Evolutionary conservation across 1,284 basidiomycete species (phyloP).

Genomic region (Quambalaria eucalypti): DNA sequence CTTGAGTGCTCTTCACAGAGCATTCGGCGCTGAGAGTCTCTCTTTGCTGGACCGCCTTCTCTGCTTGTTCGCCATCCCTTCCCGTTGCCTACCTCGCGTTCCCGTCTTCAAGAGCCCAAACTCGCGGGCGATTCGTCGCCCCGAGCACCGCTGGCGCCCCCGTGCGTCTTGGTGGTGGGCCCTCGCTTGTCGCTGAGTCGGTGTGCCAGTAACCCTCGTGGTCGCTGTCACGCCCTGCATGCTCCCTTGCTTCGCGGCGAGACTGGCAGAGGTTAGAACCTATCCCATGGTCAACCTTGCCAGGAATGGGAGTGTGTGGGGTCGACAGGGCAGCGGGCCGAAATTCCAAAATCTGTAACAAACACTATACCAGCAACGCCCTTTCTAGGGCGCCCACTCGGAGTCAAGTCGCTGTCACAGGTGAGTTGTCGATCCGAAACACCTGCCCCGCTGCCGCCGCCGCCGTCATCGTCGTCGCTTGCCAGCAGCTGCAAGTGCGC

Average conservation of each 20-base stretch:
- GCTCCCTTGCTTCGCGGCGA: too few species aligned
- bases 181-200: not conserved
- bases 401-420: not conserved
- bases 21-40: not conserved
- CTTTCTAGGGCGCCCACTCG: not conserved
- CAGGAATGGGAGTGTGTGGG: too few species aligned
- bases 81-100: slow-evolving; percentile 33
- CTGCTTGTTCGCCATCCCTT: slow-evolving; percentile 16
- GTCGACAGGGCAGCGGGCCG: too few species aligned
- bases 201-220: not conserved
- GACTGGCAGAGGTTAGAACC: too few species aligned
- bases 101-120: slow-evolving; percentile 26
- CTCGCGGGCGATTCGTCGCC: not conserved
- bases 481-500: too few species aligned
- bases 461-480: too few species aligned
- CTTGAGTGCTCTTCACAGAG: not conserved
- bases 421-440: not conserved
- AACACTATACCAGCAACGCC: too few species aligned
- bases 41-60: not conserved
- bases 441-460: not conserved
- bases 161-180: not conserved
- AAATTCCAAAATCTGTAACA: too few species aligned
- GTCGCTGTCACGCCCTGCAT: too few species aligned
- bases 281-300: too few species aligned
- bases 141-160: not conserved